phyloP scores from a whole-genome alignment of 345 rosid species.

The Citrus unshiu region DNA sequence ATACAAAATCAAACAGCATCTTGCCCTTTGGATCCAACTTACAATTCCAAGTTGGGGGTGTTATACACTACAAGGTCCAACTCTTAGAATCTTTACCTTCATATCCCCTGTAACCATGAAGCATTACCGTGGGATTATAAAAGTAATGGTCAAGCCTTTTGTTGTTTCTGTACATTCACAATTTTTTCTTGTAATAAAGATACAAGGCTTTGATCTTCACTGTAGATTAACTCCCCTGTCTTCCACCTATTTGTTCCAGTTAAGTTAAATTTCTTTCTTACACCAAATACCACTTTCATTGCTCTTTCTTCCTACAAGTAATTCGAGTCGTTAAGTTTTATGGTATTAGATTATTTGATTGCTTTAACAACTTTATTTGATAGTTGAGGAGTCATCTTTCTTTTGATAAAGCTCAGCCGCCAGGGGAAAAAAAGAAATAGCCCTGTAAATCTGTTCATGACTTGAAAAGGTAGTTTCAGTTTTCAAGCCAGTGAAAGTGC shows the following conservation, averaged over 20 bases:
- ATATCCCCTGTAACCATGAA: neutral
- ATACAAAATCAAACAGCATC: neutral
- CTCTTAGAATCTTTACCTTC: neutral
- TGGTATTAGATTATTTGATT: too few relatives aligned
- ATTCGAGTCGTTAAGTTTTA: too few relatives aligned
- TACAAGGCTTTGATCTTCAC: neutral
- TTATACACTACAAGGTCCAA: neutral
- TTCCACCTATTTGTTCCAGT: neutral
- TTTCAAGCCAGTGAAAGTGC: neutral
- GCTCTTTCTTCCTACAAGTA: too few relatives aligned
- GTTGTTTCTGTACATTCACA: conserved; percentile 1
- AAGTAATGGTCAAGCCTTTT: neutral
- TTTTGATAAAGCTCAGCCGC: too few relatives aligned
- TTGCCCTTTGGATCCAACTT: neutral
- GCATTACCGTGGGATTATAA: neutral
- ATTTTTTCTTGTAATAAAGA: neutral
- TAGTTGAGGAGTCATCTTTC: too few relatives aligned
- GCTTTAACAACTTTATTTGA: too few relatives aligned
- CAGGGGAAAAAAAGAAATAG: neutral
- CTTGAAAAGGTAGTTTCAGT: neutral
- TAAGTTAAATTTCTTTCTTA: neutral
- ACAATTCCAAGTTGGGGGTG: neutral
- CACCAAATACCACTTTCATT: neutral
- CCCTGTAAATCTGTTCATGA: neutral
- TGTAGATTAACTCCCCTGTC: neutral